These are phyloP conservation scores for Cryphonectria nitschkei DNA, from an alignment of 2,329 filamentous ascomycete genomes.

Conservation along the genomic window DNA sequence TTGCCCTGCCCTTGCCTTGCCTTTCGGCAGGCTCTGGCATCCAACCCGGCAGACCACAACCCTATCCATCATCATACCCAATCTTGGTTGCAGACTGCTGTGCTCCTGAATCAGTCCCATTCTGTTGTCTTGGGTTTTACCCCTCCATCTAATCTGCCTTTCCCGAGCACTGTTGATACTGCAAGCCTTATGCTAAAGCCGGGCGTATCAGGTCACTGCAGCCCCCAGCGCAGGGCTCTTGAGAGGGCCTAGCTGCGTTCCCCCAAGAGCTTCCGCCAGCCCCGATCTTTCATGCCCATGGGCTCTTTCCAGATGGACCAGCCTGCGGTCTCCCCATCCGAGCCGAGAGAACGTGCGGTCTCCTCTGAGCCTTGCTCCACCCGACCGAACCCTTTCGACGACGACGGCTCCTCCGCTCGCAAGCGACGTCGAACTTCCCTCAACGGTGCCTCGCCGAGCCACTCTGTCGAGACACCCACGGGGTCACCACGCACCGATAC, in stretches of 20 bases:
- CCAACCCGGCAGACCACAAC: slow-evolving; percentile 2
- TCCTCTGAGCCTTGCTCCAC: slow-evolving; percentile 67
- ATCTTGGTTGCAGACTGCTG: background rate
- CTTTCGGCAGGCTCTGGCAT: slow-evolving; percentile 6
- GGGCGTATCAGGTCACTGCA: slow-evolving; percentile 45
- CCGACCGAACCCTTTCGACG: slow-evolving; percentile 67
- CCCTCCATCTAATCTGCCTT: slow-evolving; percentile 1
- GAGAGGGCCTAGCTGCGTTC: slow-evolving; percentile 56
- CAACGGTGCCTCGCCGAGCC: slow-evolving; percentile 55
- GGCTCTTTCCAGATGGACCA: slow-evolving; percentile 58
- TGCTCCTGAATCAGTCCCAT: background rate
- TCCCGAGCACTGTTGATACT: slow-evolving; percentile 9
- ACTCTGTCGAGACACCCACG: slow-evolving; percentile 49
- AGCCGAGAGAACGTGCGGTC: slow-evolving; percentile 60
- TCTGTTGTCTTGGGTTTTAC: background rate
- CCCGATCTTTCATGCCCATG: slow-evolving; percentile 39
- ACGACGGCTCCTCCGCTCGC: slow-evolving; percentile 55
- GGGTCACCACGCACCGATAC: slow-evolving; percentile 30
- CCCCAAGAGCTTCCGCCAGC: slow-evolving; percentile 51
- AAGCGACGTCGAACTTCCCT: slow-evolving; percentile 66
- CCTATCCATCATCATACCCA: background rate
- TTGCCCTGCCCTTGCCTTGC: slow-evolving; percentile 2
- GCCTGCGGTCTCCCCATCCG: slow-evolving; percentile 47
- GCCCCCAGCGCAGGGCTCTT: slow-evolving; percentile 52
- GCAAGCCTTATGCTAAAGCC: slow-evolving; percentile 59